Base-by-base conservation (phyloP, 164 flowering plant genomes). In the Berberis vulgaris region DNA sequence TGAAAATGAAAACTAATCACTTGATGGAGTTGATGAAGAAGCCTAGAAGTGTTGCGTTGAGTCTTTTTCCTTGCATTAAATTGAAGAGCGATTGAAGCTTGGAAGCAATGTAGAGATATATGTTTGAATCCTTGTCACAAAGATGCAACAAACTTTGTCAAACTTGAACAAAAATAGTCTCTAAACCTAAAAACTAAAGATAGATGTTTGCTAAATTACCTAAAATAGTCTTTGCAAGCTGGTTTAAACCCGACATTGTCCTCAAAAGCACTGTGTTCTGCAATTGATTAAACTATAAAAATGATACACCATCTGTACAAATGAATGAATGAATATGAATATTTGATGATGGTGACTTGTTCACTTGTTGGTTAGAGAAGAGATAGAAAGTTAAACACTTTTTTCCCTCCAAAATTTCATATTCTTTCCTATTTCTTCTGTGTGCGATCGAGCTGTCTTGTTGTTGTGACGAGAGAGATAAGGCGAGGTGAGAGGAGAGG, bases 11-110 rank as follows among this genome's bases (percentile, higher is more conserved):
- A 44, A 10, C 13, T 8, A 62, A 39, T 72, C 76, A 90, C 98
- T 90, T 87, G 85, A 83, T 56, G 11, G 66, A 72, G 69, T 50
- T 60, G 83, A 87, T 77, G 65, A 81, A 12, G 52, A 82, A 70
- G 60, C 76, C 80, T 1, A 87, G 0, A 12, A 82, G 2, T 13
- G 80, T 57, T 0, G 85, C 73, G 69, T 79, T 84, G 71, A 87
- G 69, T 45, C 98, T 96, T 49, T 76, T 79, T 6, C 90, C 89
- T 42, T 64, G 72, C 52, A 90, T 60, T 43, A 65, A 64, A 11
- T 49, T 3, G 7, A 87, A 46, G 38, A 77, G 50, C 1, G 84
- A 83, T 38, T 73, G 86, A 59, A 87, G n/a, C 6, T 55, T 3
- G n/a, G 71, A 74, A n/a, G 95, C 92, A 45, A 84, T 9, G 26